These are phyloP conservation scores for Calendula officinalis DNA, from an alignment of 129 eudicot species.

Conservation along the genomic window DNA sequence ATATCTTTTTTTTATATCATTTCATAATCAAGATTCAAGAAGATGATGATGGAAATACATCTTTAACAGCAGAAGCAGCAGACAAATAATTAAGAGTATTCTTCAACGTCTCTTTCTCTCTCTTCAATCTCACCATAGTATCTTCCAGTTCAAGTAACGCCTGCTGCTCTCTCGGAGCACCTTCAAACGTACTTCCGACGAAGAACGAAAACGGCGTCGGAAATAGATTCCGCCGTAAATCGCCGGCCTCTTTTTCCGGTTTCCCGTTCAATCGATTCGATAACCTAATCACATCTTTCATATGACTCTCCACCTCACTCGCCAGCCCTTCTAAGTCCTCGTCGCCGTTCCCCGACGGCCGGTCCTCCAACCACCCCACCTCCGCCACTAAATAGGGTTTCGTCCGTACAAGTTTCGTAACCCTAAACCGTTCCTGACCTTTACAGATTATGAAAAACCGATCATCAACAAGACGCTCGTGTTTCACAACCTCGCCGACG, in stretches of 20 bases:
- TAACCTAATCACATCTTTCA: constrained; percentile 82
- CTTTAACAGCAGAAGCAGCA: constrained; percentile 88
- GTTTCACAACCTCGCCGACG: constrained; percentile 59
- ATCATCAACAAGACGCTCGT: constrained; percentile 49
- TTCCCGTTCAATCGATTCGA: constrained; percentile 82
- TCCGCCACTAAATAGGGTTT: constrained; percentile 80
- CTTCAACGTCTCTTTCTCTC: constrained; percentile 88
- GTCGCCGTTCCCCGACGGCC: constrained; percentile 60
- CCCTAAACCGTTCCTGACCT: constrained; percentile 52
- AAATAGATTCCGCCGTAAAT: constrained; percentile 74
- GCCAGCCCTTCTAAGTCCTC: constrained; percentile 71
- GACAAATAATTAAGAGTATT: constrained; percentile 78
- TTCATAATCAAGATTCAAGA: constrained; percentile 8
- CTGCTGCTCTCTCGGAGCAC: constrained; percentile 95
- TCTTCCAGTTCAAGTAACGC: constrained; percentile 90
- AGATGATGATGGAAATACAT: constrained; percentile 60
- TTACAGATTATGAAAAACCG: constrained; percentile 78
- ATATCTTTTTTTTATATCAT: constrained; percentile 3
- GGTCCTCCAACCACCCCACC: constrained; percentile 85
- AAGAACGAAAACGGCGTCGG: constrained; percentile 94
- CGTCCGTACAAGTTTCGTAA: constrained; percentile 34
- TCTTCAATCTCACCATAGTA: constrained; percentile 69
- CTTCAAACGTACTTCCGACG: constrained; percentile 91
- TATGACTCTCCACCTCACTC: constrained; percentile 62
- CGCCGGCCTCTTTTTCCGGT: constrained; percentile 68